phyloP scores from a whole-genome alignment of 306 rosid genomes.

The Crotalaria pallida region DNA sequence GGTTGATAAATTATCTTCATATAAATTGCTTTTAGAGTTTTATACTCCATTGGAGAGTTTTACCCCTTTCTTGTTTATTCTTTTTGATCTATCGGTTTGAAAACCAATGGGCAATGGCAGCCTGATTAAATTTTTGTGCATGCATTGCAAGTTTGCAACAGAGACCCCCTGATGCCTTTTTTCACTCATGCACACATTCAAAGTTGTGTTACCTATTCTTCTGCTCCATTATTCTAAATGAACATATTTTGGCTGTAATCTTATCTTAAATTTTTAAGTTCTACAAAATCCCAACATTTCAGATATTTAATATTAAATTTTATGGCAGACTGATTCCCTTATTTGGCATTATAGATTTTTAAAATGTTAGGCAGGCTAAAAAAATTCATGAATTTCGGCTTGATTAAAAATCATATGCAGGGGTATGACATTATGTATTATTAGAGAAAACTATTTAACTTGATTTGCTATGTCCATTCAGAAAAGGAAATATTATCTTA shows the following conservation, averaged over 20 bases:
- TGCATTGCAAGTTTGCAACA: background rate
- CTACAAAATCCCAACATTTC: background rate
- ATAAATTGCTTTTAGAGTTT: background rate
- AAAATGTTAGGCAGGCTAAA: constrained; percentile 5
- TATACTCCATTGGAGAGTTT: background rate
- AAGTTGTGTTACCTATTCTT: background rate
- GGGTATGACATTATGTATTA: background rate
- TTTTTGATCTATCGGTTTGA: background rate
- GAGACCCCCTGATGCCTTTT: background rate
- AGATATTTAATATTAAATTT: constrained; percentile 5
- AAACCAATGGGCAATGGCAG: background rate
- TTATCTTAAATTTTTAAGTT: background rate
- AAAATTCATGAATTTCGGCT: constrained; percentile 14
- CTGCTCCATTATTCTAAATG: constrained; percentile 4
- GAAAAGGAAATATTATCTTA: constrained; percentile 1
- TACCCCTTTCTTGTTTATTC: constrained; percentile 10
- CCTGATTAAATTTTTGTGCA: background rate
- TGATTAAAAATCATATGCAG: background rate
- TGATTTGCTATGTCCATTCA: constrained; percentile 6
- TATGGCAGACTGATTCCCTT: background rate
- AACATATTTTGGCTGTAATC: background rate
- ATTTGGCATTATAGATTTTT: constrained; percentile 8
- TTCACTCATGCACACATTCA: background rate
- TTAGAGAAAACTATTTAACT: background rate
- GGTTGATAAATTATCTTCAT: background rate